Evolutionary conservation across 164 flowering plant species (phyloP).

Genomic region (Macadamia tetraphylla): DNA sequence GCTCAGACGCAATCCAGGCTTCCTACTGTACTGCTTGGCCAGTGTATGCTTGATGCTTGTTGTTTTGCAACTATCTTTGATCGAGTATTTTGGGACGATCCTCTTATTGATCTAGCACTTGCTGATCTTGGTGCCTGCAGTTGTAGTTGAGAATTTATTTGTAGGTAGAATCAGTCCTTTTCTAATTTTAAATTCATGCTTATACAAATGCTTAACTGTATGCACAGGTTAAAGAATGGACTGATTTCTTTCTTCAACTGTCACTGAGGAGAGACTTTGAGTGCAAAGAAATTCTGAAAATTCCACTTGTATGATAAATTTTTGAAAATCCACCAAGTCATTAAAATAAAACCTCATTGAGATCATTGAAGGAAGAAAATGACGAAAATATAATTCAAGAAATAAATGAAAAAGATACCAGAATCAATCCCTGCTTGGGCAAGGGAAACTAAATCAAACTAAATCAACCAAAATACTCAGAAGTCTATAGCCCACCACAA

Average conservation of each 20-base stretch:
- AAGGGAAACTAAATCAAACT: no score
- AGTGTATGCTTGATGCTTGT: slow-evolving; percentile 59
- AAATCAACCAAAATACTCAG: no score
- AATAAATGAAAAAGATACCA: no score
- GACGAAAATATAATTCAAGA: no score
- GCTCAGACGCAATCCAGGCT: slow-evolving; percentile 41
- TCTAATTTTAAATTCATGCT: slow-evolving; percentile 1
- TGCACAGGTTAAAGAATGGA: slow-evolving; percentile 61
- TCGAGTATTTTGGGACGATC: slow-evolving; percentile 55
- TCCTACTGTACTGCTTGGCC: slow-evolving; percentile 62
- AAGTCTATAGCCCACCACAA: no score
- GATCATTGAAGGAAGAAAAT: no score
- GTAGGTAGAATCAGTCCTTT: not conserved
- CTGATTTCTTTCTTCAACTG: slow-evolving; percentile 69
- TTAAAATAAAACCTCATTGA: no score
- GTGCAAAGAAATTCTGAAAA: no score
- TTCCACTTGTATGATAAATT: no score
- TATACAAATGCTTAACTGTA: slow-evolving; percentile 48
- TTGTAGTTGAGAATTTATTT: slow-evolving; percentile 9
- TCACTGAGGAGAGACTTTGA: slow-evolving; percentile 27
- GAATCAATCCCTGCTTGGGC: no score
- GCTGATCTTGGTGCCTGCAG: slow-evolving; percentile 69
- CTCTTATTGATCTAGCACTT: slow-evolving; percentile 55
- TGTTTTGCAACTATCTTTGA: slow-evolving; percentile 57
- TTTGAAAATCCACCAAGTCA: no score